phyloP scores from a whole-genome alignment of 2,329 filamentous ascomycete genomes.

The Coniella lustricola region DNA sequence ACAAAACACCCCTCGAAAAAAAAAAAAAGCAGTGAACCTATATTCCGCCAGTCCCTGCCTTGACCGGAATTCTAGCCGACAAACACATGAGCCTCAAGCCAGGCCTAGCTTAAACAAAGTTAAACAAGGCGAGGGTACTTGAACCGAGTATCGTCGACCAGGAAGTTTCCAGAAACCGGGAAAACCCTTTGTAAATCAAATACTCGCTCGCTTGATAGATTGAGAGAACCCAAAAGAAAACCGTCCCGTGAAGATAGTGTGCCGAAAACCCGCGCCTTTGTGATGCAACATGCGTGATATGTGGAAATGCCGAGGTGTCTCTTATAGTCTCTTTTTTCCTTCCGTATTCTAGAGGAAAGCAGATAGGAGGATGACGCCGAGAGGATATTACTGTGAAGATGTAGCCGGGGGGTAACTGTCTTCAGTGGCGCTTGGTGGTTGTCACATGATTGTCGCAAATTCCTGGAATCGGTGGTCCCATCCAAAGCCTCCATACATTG shows the following conservation, averaged over 20 bases:
- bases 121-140: slow-evolving; percentile 29
- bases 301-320: slow-evolving; percentile 31
- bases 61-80: slow-evolving; percentile 46
- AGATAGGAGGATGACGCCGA: slow-evolving; percentile 18
- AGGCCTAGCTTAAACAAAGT: slow-evolving; percentile 50
- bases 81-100: slow-evolving; percentile 38
- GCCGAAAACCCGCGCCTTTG: slow-evolving; percentile 20
- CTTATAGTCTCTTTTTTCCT: slow-evolving; percentile 21
- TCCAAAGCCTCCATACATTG: slow-evolving; percentile 69
- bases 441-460: slow-evolving; percentile 83
- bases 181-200: slow-evolving; percentile 21
- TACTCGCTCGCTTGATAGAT: background rate
- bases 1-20: slow-evolving; percentile 21
- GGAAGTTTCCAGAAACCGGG: slow-evolving; percentile 32
- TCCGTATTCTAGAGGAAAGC: slow-evolving; percentile 15
- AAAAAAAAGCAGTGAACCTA: slow-evolving; percentile 36
- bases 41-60: slow-evolving; percentile 38
- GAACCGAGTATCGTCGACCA: too few species aligned
- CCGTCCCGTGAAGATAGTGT: slow-evolving; percentile 12
- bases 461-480: slow-evolving; percentile 76
- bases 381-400: slow-evolving; percentile 33
- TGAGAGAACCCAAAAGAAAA: slow-evolving; percentile 18
- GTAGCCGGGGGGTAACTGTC: slow-evolving; percentile 42
- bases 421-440: slow-evolving; percentile 45
- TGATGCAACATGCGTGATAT: slow-evolving; percentile 27